Evolutionary conservation across 1,284 basidiomycete genomes (phyloP), one percentile per base, ranked within the genome.

Genomic region (Marasmius fiardii): DNA sequence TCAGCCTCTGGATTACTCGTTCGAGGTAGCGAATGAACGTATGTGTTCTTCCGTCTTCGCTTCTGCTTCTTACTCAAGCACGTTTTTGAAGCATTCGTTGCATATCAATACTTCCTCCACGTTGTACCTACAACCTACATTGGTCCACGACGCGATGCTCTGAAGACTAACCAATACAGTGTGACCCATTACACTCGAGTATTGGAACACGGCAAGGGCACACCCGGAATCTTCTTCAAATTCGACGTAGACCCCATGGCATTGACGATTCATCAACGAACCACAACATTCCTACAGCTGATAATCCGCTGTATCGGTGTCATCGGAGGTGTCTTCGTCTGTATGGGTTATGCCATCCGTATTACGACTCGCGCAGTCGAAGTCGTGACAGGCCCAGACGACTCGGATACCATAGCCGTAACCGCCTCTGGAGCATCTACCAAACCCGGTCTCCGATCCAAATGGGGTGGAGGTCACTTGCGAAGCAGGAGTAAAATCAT

Each of bases 211-310:
- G 85, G 90, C 58, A 72, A 77, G 24, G 92, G 90, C 3, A 88
- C 93, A 0, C 96, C 96, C 0, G 93, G 93, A 16, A 95, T 96
- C 66, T 96, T 95, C 78, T 95, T 96, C 86, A 95, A 96, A 70
- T 98, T 94, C 68, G 96, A 99, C 60, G 75, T 98, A 26, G 96
- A 99, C 67, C 93, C 95, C 1, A 81, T 99, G 70, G 79, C 83
- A 10, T 79, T 99, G 62, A 90, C 84, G 0, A 85, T 98, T 50
- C 82, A 89, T 60, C 93, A 98, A 70, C 83, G 94, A 7, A 96
- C 94, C 1, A 94, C 90, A 0, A 77, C 84, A 0, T 72, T 98
- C 45, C 68, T 89, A 1, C 88, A 95, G 61, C 84, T 98, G 61
- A 68, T 98, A 59, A 91, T 98, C 55, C 81, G 95, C 48, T 84